phyloP scores from a whole-genome alignment of 805 yeast species.

The Nakazawaea ambrosiae region DNA sequence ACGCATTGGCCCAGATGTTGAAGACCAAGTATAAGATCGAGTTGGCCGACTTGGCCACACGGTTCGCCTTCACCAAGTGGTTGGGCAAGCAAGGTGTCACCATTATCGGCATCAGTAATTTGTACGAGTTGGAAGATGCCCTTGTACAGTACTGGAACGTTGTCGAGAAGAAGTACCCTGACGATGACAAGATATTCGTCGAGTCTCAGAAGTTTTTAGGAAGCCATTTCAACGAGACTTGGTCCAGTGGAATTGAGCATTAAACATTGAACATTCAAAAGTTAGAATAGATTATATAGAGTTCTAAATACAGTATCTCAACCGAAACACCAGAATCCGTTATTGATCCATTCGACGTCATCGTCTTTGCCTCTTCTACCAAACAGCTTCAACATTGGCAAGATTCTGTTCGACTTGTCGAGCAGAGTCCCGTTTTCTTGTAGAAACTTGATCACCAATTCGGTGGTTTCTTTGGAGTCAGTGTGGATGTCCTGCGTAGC shows the following conservation, averaged over 20 bases:
- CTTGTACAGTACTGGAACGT: conserved; percentile 48
- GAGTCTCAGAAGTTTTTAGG: conserved; percentile 42
- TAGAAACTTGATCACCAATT: neutral
- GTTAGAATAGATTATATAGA: neutral
- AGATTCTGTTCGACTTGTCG: neutral
- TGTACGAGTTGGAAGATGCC: conserved; percentile 60
- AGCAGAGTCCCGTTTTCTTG: neutral
- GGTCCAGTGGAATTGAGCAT: conserved; percentile 38
- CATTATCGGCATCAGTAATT: conserved; percentile 69
- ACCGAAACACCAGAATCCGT: conserved; percentile 1
- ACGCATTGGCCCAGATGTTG: conserved; percentile 34
- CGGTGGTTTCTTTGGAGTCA: neutral
- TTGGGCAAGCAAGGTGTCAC: conserved; percentile 43
- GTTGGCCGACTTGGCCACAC: conserved; percentile 74
- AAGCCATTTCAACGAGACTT: conserved; percentile 52
- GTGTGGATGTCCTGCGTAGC: neutral
- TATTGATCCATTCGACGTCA: conserved; percentile 2
- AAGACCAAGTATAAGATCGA: conserved; percentile 39
- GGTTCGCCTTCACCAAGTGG: conserved; percentile 69
- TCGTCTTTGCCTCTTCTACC: neutral
- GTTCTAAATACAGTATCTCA: no score
- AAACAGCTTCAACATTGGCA: conserved; percentile 5
- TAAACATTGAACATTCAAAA: conserved; percentile 1
- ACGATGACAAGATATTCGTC: conserved; percentile 37
- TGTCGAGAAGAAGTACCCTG: conserved; percentile 19